Conservation (phyloP, 2,329 filamentous ascomycete species). For the Zymoseptoria pseudotritici region DNA sequence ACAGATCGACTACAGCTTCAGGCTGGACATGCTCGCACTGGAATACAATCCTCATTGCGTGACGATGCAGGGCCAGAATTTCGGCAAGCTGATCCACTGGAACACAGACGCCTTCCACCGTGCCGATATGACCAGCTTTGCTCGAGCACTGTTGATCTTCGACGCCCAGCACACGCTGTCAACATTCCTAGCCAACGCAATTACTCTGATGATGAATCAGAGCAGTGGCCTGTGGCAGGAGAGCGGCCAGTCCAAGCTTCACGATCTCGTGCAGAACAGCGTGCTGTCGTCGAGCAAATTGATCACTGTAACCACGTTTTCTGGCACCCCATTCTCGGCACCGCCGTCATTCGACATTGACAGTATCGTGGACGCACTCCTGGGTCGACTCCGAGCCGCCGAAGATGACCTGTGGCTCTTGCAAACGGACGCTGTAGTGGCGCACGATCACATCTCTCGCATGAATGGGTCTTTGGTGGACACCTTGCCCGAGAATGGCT, state of each 20-base stretch:
- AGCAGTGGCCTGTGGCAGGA: not conserved
- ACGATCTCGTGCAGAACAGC: not conserved
- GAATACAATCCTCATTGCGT: conserved; percentile 10
- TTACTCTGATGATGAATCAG: conserved; percentile 6
- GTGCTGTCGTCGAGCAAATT: not conserved
- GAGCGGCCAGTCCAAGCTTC: not conserved
- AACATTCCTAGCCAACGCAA: conserved; percentile 9
- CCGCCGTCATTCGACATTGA: conserved; percentile 15
- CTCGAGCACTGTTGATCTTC: conserved; percentile 15
- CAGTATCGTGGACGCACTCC: conserved; percentile 6
- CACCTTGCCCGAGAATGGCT: too few relatives aligned
- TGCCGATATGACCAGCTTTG: conserved; percentile 19
- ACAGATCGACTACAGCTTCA: conserved; percentile 4
- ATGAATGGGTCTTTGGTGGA: too few relatives aligned
- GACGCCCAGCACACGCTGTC: conserved; percentile 19
- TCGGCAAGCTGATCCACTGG: conserved; percentile 15
- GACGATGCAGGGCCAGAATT: conserved; percentile 6
- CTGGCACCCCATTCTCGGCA: conserved; percentile 7
- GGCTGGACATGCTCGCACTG: not conserved
- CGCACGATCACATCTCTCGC: too few relatives aligned
- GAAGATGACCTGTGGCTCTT: conserved; percentile 21
- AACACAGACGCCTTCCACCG: conserved; percentile 10
- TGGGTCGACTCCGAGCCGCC: conserved; percentile 12
- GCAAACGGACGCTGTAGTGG: conserved; percentile 18
- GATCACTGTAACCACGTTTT: too few relatives aligned